Conservation (phyloP, 1,139 yeast species). For the Casaregolazyma suthepensis region DNA sequence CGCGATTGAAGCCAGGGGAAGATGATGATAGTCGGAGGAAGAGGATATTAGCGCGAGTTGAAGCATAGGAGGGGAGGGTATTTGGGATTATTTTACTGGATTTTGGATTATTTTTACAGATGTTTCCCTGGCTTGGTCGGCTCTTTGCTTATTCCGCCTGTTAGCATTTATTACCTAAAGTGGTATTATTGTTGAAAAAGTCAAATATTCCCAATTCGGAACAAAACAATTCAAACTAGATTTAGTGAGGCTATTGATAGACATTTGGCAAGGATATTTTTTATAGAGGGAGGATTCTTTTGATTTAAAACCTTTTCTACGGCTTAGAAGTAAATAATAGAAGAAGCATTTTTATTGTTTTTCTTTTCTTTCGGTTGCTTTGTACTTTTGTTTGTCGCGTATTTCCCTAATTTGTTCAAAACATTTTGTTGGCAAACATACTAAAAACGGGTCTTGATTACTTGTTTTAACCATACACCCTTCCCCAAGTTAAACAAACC, state of each 20-base stretch:
- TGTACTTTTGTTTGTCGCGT: not conserved
- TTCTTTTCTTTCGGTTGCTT: not conserved
- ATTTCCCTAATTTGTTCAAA: not conserved
- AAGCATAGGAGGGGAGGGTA: not conserved
- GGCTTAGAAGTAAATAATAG: not conserved
- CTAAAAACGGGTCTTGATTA: not conserved
- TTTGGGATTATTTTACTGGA: not conserved
- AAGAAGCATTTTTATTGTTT: not conserved
- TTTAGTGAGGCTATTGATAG: not conserved
- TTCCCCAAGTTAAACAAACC: not conserved
- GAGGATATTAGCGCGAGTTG: not conserved
- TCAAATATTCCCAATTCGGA: not conserved
- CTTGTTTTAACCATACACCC: not conserved
- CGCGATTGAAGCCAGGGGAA: slow-evolving; percentile 15
- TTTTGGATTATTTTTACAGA: not conserved
- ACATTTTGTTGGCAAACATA: not conserved
- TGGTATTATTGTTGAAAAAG: not conserved
- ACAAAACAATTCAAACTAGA: not conserved
- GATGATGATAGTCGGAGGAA: slow-evolving; percentile 6
- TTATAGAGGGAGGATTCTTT: not conserved
- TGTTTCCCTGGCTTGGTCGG: not conserved
- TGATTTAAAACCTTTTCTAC: not conserved
- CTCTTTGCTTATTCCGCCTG: too few species aligned
- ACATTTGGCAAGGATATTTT: not conserved
- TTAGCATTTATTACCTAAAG: not conserved